These are phyloP conservation scores for Argentina anserina DNA, from an alignment of 306 rosid species.

Conservation along the genomic window DNA sequence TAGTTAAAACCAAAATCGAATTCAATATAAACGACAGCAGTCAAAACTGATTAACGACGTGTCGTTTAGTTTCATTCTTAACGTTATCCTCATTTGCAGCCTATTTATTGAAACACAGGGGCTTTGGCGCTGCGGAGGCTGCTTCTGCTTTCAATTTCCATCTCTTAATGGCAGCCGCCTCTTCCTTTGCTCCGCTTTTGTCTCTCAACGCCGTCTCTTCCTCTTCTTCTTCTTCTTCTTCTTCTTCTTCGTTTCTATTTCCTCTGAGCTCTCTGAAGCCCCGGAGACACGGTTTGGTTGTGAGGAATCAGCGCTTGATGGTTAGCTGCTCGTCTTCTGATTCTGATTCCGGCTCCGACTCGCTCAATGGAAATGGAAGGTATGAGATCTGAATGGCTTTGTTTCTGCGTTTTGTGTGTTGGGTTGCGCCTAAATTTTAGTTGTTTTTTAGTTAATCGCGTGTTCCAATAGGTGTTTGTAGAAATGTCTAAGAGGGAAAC, in stretches of 20 bases:
- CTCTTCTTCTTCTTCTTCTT: slow-evolving; percentile 10
- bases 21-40: no score
- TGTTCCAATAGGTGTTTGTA: slow-evolving; percentile 7
- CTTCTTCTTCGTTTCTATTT: slow-evolving; percentile 13
- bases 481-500: slow-evolving; percentile 10
- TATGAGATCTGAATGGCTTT: slow-evolving; percentile 11
- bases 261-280: slow-evolving; percentile 20
- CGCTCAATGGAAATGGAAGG: slow-evolving; percentile 30
- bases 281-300: slow-evolving; percentile 9
- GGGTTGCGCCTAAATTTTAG: no score
- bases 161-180: slow-evolving; percentile 34
- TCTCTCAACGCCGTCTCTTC: slow-evolving; percentile 24
- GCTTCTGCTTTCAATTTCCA: background rate
- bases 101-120: background rate
- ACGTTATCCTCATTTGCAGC: no score
- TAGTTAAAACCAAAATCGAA: no score
- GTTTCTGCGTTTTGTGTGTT: background rate
- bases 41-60: no score
- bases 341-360: slow-evolving; percentile 27
- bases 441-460: no score
- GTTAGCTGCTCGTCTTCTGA: slow-evolving; percentile 35
- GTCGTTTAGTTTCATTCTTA: no score
- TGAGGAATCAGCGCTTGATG: slow-evolving; percentile 7
- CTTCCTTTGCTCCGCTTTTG: slow-evolving; percentile 23
- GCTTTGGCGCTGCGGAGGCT: background rate